Evolutionary conservation across 208 protist species (phyloP).

Genomic region (Angomonas ambiguus): DNA sequence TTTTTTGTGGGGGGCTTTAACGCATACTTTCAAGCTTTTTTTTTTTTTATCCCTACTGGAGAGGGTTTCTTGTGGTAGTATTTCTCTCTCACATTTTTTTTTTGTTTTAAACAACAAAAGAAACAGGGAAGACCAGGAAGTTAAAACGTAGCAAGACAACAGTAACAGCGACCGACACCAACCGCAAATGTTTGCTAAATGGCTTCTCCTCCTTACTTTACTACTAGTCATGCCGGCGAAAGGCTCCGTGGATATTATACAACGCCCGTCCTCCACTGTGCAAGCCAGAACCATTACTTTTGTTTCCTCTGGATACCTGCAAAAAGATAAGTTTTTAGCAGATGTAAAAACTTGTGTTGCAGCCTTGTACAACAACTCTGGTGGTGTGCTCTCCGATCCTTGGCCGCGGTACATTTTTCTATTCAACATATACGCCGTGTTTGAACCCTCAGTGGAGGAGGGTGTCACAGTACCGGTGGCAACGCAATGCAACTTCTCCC

Average conservation of each 20-base stretch:
- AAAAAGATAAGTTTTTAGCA: slow-evolving; percentile 26
- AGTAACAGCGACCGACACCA: not conserved
- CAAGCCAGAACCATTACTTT: slow-evolving; percentile 55
- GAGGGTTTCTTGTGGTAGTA: no score
- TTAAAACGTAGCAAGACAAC: not conserved
- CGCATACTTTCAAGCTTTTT: no score
- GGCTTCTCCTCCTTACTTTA: not conserved
- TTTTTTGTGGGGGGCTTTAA: no score
- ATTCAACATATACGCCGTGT: slow-evolving; percentile 62
- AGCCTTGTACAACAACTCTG: slow-evolving; percentile 37
- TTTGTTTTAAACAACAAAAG: not conserved
- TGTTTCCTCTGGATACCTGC: slow-evolving; percentile 51
- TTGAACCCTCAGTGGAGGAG: slow-evolving; percentile 26
- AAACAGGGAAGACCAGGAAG: not conserved
- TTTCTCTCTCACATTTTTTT: no score
- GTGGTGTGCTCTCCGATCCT: slow-evolving; percentile 32
- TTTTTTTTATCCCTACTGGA: no score
- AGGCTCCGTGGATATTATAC: slow-evolving; percentile 15
- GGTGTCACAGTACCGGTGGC: slow-evolving; percentile 15
- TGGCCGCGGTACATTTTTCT: slow-evolving; percentile 49
- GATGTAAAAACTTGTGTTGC: slow-evolving; percentile 31
- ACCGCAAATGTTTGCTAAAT: not conserved
- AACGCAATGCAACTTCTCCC: slow-evolving; percentile 20
- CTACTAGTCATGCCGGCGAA: not conserved
- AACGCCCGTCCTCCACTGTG: slow-evolving; percentile 20